Percentiles rank a stretch among this genome's conserved stretches.
These are phyloP conservation scores for Grosmannia clavigera DNA, from an alignment of 2,329 filamentous ascomycete species.

Conservation along the genomic window DNA sequence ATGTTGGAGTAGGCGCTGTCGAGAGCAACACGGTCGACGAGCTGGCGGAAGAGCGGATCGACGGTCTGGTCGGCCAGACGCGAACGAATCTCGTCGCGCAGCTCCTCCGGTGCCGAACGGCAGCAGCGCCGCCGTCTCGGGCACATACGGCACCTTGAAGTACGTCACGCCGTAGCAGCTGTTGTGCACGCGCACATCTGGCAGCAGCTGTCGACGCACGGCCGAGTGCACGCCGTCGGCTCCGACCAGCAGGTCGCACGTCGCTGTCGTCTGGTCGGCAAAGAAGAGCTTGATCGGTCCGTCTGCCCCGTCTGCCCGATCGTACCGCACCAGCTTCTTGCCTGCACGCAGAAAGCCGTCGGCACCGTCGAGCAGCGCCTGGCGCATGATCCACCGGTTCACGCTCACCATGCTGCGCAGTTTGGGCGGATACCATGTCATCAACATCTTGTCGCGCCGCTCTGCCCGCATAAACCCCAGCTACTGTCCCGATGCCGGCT, in stretches of 20 bases:
- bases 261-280: background rate
- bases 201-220: background rate
- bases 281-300: background rate
- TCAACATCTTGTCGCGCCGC: background rate
- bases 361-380: background rate
- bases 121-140: background rate
- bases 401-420: background rate
- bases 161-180: background rate
- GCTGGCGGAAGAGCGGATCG: background rate
- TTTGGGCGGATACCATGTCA: background rate
- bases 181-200: background rate
- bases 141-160: background rate
- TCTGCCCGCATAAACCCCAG: background rate
- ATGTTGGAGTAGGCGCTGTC: background rate
- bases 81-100: background rate
- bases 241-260: slow-evolving; percentile 2
- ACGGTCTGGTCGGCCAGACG: background rate
- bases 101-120: background rate
- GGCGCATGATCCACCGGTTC: background rate
- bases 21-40: background rate
- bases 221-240: slow-evolving; percentile 4
- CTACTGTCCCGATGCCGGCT: background rate
- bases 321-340: background rate
- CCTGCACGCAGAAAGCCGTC: background rate
- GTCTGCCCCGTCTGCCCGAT: background rate